These are phyloP conservation scores for Neofusicoccum sp. DNA, from an alignment of 2,329 filamentous ascomycete genomes.

Conservation along the genomic window DNA sequence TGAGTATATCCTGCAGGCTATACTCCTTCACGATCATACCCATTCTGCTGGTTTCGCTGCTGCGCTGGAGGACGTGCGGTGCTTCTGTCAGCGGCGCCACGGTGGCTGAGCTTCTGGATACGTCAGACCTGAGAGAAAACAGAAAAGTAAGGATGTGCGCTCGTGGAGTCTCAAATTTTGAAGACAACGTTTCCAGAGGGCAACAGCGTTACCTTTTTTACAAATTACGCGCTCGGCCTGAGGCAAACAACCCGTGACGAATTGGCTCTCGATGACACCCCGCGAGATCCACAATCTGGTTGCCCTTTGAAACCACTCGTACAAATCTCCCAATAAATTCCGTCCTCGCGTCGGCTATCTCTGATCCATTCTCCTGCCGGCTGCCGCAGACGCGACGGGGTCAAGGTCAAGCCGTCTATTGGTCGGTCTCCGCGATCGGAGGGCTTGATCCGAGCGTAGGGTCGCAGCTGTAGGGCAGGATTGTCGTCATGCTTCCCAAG, in stretches of 20 bases:
- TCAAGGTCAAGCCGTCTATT: background rate
- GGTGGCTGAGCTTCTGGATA: background rate
- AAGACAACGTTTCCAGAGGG: background rate
- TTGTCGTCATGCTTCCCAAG: slow-evolving; percentile 15
- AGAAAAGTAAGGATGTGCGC: background rate
- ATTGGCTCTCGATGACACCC: background rate
- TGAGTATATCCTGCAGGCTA: slow-evolving; percentile 17
- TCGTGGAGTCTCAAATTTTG: background rate
- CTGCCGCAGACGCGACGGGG: background rate
- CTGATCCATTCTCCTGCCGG: slow-evolving; percentile 17
- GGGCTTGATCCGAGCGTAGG: background rate
- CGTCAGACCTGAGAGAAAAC: background rate
- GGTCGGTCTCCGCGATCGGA: background rate
- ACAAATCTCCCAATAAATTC: slow-evolving; percentile 20
- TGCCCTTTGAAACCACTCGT: slow-evolving; percentile 19
- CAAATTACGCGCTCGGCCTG: background rate
- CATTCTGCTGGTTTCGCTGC: slow-evolving; percentile 2
- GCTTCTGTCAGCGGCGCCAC: slow-evolving; percentile 1
- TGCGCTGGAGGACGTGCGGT: background rate
- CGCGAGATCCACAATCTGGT: slow-evolving; percentile 11
- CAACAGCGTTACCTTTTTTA: slow-evolving; percentile 1
- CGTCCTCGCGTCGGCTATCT: slow-evolving; percentile 7
- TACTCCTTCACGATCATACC: slow-evolving; percentile 4
- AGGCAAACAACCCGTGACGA: slow-evolving; percentile 2
- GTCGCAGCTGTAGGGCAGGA: background rate